A percentile compares a stretch with the other conserved stretches of the same genome.
These are phyloP conservation scores for Mercurialis annua DNA, from an alignment of 345 rosid species.

Conservation along the genomic window DNA sequence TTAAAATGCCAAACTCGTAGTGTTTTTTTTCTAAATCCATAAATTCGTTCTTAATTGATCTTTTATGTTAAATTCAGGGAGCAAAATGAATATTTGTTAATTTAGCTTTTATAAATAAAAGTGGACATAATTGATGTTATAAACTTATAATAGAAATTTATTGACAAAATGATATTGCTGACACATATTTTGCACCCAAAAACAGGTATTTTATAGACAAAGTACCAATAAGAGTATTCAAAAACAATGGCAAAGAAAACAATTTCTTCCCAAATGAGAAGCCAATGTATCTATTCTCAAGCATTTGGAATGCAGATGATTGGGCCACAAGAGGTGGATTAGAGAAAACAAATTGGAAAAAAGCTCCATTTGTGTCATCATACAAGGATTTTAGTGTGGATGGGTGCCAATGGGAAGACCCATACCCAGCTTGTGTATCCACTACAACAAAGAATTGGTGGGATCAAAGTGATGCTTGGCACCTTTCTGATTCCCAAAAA, in stretches of 20 bases:
- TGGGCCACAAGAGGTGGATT: conserved; percentile 98
- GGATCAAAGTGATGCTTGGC: conserved; percentile 93
- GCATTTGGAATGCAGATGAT: conserved; percentile 96
- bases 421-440: conserved; percentile 81
- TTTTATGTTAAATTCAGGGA: too few species aligned
- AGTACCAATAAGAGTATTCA: conserved; percentile 74
- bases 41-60: too few species aligned
- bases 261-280: conserved; percentile 88
- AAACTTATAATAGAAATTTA: too few species aligned
- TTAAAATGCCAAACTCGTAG: too few species aligned
- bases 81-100: too few species aligned
- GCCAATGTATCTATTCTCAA: conserved; percentile 95
- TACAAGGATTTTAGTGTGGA: conserved; percentile 84
- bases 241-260: conserved; percentile 78
- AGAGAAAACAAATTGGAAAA: conserved; percentile 92
- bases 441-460: conserved; percentile 90
- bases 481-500: conserved; percentile 68
- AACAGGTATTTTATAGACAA: conserved; percentile 73
- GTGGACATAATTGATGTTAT: too few species aligned
- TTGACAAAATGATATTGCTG: too few species aligned
- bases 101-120: too few species aligned
- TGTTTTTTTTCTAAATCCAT: too few species aligned
- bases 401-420: conserved; percentile 90
- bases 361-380: conserved; percentile 81
- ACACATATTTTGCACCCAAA: neutral